Evolutionary conservation across 2,329 filamentous ascomycete genomes (phyloP).

Genomic region (Aureobasidium sp.): DNA sequence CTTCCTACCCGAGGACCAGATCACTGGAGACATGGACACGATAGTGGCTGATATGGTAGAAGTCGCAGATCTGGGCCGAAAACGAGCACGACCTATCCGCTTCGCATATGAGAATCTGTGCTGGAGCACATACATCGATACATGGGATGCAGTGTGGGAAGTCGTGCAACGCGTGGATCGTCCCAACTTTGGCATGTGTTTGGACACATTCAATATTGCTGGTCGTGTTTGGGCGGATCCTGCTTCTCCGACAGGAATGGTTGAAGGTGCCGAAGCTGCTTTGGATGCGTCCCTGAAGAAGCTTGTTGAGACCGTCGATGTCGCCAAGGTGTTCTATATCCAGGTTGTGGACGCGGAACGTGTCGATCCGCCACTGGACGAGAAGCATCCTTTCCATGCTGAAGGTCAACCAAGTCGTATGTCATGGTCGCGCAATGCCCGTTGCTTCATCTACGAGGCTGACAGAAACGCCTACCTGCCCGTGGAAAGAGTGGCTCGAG

Average conservation of each 20-base stretch:
- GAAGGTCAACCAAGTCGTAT: constrained; percentile 54
- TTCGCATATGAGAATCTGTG: constrained; percentile 69
- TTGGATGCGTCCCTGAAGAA: constrained; percentile 49
- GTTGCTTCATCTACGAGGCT: constrained; percentile 57
- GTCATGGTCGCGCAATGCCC: constrained; percentile 68
- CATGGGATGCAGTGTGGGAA: constrained; percentile 66
- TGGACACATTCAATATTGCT: constrained; percentile 22
- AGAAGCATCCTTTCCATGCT: constrained; percentile 50
- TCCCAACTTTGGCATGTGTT: constrained; percentile 20
- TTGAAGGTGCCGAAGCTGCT: constrained; percentile 36
- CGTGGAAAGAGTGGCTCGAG: constrained; percentile 51
- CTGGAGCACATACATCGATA: constrained; percentile 63
- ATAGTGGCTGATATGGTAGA: constrained; percentile 57
- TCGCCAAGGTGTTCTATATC: constrained; percentile 63
- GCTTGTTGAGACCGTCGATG: constrained; percentile 50
- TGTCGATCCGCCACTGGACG: constrained; percentile 48
- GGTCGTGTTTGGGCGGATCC: constrained; percentile 20
- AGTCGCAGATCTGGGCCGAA: constrained; percentile 60
- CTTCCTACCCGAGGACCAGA: constrained; percentile 52
- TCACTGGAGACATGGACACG: constrained; percentile 46
- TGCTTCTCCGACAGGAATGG: constrained; percentile 11
- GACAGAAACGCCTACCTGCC: constrained; percentile 61
- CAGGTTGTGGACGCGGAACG: constrained; percentile 70
- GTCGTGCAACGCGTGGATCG: constrained; percentile 45
- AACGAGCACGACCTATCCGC: constrained; percentile 48